These are phyloP conservation scores for Mortierella alpina DNA, from an alignment of 192 early-diverging fungal species.

Conservation along the genomic window DNA sequence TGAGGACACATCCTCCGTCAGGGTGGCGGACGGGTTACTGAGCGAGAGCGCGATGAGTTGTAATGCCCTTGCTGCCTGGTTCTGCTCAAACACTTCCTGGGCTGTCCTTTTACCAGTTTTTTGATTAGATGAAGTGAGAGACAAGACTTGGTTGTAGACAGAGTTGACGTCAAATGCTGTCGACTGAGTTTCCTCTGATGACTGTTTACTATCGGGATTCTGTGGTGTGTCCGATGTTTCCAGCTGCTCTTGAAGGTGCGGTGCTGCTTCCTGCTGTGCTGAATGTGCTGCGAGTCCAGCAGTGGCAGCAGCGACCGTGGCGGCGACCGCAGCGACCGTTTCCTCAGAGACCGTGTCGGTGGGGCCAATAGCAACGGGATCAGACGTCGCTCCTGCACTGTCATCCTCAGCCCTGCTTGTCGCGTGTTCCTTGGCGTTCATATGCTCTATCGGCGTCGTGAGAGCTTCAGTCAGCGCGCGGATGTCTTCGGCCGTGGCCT, in stretches of 20 bases:
- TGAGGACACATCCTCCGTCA: background rate
- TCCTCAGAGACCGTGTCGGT: too few species aligned
- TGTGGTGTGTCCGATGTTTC: too few species aligned
- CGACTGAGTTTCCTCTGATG: background rate
- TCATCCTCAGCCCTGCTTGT: background rate
- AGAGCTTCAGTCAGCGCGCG: constrained; percentile 13
- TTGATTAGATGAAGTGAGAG: constrained; percentile 9
- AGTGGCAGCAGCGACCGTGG: constrained; percentile 12
- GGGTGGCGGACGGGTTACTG: constrained; percentile 6
- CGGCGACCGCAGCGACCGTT: background rate
- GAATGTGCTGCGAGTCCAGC: background rate
- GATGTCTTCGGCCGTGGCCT: constrained; percentile 11
- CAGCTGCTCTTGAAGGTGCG: background rate
- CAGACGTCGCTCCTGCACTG: background rate
- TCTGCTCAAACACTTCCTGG: constrained; percentile 35
- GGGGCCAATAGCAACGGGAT: too few species aligned
- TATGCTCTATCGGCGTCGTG: constrained; percentile 9
- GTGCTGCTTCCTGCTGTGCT: background rate
- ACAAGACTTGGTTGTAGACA: constrained; percentile 28
- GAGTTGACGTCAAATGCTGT: constrained; percentile 7
- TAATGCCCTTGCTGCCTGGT: constrained; percentile 33
- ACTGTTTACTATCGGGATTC: background rate
- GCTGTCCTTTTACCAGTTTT: constrained; percentile 18
- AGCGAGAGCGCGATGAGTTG: constrained; percentile 41
- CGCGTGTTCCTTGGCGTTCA: background rate